Conservation (phyloP, 805 yeast genomes). For the Barnettozyma botsteinii region DNA sequence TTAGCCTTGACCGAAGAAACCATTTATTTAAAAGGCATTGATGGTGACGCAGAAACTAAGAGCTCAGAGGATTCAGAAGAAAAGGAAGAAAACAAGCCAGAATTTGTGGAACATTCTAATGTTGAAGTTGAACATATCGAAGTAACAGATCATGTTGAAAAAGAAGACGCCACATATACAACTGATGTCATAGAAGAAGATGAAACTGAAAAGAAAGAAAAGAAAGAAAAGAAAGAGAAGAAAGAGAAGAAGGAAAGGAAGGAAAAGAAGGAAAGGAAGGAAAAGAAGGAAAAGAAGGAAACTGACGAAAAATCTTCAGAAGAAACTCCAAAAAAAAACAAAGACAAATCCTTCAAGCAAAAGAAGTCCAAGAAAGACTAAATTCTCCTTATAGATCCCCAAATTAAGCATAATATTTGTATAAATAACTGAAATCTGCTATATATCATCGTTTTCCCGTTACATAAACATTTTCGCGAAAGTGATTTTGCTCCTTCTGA, state of each 20-base stretch:
- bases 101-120: conserved; percentile 37
- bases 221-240: conserved; percentile 9
- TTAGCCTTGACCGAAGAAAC: conserved; percentile 19
- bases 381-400: too few relatives aligned
- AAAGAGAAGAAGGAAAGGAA: conserved; percentile 13
- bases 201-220: conserved; percentile 4
- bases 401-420: too few relatives aligned
- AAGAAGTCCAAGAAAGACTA: too few relatives aligned
- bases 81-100: conserved; percentile 5
- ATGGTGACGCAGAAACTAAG: conserved; percentile 8
- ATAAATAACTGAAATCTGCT: too few relatives aligned
- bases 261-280: conserved; percentile 12
- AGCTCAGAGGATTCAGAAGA: background rate
- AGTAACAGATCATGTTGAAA: conserved; percentile 30
- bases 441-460: too few relatives aligned
- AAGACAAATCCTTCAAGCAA: too few relatives aligned
- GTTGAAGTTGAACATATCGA: too few relatives aligned
- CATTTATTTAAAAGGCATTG: conserved; percentile 17
- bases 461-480: too few relatives aligned
- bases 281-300: conserved; percentile 12
- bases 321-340: too few relatives aligned
- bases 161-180: too few relatives aligned
- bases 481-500: too few relatives aligned
- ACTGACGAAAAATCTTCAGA: too few relatives aligned
- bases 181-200: conserved; percentile 5